These are phyloP conservation scores for Agaricus blazei DNA, from an alignment of 768 basidiomycete genomes.

Conservation along the genomic window DNA sequence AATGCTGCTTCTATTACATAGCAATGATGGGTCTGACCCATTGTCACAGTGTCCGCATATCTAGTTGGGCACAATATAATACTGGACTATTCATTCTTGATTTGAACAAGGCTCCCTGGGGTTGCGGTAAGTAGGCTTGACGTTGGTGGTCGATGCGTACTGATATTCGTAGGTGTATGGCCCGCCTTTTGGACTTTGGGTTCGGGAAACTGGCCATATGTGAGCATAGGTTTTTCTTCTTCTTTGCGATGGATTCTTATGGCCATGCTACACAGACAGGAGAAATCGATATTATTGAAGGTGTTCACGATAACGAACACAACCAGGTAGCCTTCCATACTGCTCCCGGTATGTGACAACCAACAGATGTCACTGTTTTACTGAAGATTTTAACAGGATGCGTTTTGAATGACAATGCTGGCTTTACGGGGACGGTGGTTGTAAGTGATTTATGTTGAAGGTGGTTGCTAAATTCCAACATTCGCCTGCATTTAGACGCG, in stretches of 20 bases:
- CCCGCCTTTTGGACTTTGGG: slow-evolving; percentile 79
- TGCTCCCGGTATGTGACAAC: slow-evolving; percentile 39
- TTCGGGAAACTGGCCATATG: slow-evolving; percentile 55
- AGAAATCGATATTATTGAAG: slow-evolving; percentile 82
- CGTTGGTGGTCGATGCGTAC: neutral
- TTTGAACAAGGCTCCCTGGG: slow-evolving; percentile 80
- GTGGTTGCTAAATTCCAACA: neutral
- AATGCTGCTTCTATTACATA: neutral
- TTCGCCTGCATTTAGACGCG: neutral
- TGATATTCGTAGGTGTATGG: slow-evolving; percentile 57
- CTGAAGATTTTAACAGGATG: slow-evolving; percentile 14
- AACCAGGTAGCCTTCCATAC: slow-evolving; percentile 86
- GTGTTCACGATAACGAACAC: slow-evolving; percentile 79
- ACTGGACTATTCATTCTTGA: slow-evolving; percentile 84
- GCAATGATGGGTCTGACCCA: too few species aligned
- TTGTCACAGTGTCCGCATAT: slow-evolving; percentile 65
- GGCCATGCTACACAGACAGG: slow-evolving; percentile 43
- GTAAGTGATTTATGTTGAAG: neutral
- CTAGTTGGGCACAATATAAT: slow-evolving; percentile 56
- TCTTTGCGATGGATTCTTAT: neutral
- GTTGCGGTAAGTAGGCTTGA: slow-evolving; percentile 57
- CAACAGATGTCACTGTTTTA: neutral
- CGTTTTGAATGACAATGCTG: slow-evolving; percentile 17
- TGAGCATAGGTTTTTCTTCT: slow-evolving; percentile 24
- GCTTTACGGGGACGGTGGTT: slow-evolving; percentile 12